These are phyloP conservation scores for Flaveria bidentis DNA, from an alignment of 129 eudicot species.

Conservation along the genomic window DNA sequence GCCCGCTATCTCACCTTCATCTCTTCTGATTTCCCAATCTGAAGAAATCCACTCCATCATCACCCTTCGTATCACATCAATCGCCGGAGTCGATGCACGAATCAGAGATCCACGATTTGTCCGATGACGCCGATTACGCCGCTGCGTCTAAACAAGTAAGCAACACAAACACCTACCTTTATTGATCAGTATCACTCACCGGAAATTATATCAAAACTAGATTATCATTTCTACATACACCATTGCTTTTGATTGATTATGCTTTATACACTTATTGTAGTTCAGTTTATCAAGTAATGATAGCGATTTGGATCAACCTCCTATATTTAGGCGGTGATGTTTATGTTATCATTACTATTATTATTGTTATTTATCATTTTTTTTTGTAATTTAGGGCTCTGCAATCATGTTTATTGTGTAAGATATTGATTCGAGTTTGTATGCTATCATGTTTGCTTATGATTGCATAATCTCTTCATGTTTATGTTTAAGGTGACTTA, in stretches of 20 bases:
- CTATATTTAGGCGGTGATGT: conserved; percentile 17
- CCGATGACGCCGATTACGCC: conserved; percentile 97
- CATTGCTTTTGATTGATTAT: neutral
- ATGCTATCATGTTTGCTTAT: neutral
- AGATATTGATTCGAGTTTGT: conserved; percentile 17
- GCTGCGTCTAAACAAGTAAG: conserved; percentile 77
- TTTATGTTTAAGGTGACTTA: conserved; percentile 17
- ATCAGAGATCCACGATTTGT: conserved; percentile 66
- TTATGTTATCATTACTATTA: too few species aligned
- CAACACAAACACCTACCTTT: conserved; percentile 2
- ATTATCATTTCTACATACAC: neutral
- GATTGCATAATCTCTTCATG: conserved; percentile 18
- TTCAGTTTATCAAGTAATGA: conserved; percentile 11
- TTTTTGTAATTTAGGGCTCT: conserved; percentile 47
- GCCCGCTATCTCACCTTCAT: conserved; percentile 7
- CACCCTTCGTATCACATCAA: neutral
- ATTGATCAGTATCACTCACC: neutral
- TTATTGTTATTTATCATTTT: neutral
- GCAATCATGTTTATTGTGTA: conserved; percentile 17
- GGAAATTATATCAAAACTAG: neutral
- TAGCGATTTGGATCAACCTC: neutral
- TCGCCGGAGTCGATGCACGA: conserved; percentile 66
- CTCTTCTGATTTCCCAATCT: conserved; percentile 22
- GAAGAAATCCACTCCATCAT: conserved; percentile 37
- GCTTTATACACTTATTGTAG: conserved; percentile 1